phyloP scores from a whole-genome alignment of 2,329 filamentous ascomycete genomes.

The Fusarium austroafricanum region DNA sequence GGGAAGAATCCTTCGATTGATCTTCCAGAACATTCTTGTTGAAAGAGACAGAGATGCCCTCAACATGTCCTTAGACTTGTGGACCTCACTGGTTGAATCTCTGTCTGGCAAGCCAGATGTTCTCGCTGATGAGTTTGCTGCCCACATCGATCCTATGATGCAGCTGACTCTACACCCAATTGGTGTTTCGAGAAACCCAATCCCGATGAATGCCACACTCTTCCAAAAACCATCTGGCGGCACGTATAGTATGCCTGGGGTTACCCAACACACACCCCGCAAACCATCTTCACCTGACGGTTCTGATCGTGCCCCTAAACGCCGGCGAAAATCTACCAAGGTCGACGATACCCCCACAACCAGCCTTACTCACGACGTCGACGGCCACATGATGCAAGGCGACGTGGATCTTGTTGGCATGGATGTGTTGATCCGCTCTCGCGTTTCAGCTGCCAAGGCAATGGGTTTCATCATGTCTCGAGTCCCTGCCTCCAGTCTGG shows the following conservation, averaged over 20 bases:
- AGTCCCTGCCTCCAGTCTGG: constrained; percentile 73
- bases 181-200: constrained; percentile 88
- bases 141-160: constrained; percentile 84
- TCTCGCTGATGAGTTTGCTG: constrained; percentile 78
- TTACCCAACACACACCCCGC: constrained; percentile 56
- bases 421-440: constrained; percentile 88
- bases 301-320: constrained; percentile 75
- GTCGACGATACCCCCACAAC: constrained; percentile 73
- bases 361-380: constrained; percentile 89
- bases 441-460: constrained; percentile 86
- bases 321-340: constrained; percentile 87
- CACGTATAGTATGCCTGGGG: constrained; percentile 72
- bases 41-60: constrained; percentile 89
- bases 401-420: constrained; percentile 94
- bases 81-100: constrained; percentile 79
- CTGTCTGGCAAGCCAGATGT: constrained; percentile 72
- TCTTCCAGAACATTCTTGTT: constrained; percentile 95
- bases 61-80: constrained; percentile 85
- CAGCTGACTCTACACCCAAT: constrained; percentile 89
- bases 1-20: constrained; percentile 85
- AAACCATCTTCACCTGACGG: constrained; percentile 65
- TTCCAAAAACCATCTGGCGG: constrained; percentile 95
- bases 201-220: constrained; percentile 89
- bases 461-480: constrained; percentile 85
- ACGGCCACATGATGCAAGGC: constrained; percentile 97